Evolutionary conservation across 2,329 filamentous ascomycete species (phyloP), one percentile per base, ranked within the genome.

Genomic region (Acephala macrosclerotiorum): DNA sequence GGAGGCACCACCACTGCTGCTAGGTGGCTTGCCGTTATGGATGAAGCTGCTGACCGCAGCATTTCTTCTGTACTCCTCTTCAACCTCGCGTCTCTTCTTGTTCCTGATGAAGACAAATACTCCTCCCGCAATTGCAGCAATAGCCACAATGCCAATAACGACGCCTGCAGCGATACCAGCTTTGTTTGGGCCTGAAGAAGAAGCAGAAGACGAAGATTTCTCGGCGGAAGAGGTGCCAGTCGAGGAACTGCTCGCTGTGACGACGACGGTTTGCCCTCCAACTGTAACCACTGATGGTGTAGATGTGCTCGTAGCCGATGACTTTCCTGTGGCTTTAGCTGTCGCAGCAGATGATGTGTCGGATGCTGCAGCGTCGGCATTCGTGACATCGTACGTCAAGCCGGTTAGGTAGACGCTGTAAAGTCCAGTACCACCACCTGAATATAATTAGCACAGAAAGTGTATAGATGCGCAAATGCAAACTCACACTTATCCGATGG

Each of bases 151-250:
- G 65, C 92, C 94, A 9, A 96, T 91, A 1, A 97, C 94, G 1
- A 93, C 92, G 66, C 95, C 95, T 11, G 90, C 95, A 20, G 91
- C 94, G 71, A 98, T 94, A 58, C 91, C 93, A 45, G 89, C 91
- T n/a, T 88, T 91, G 49, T 66, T 76, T 58, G 72, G 66, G 38
- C 67, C 67, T 2, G 63, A 57, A 35, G 61, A 59, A 2, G 29
- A 56, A 12, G 63, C 53, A 20, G 61, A 58, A 7, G 63, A n/a
- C 6, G 64, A 35, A 11, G 65, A 8, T 12, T 71, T 57, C 9
- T 67, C 42, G 2, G 66, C 22, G 12, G 60, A 33, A 25, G 67
- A 51, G 11, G 65, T 61, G 42, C 61, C 61, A 8, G 62, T 61
- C 8, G 58, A 38, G 12, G 68, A 47, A 36, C 58, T 66, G 22